phyloP scores from a whole-genome alignment of 352 stramenopile species.

The Phytophthora cajani region DNA sequence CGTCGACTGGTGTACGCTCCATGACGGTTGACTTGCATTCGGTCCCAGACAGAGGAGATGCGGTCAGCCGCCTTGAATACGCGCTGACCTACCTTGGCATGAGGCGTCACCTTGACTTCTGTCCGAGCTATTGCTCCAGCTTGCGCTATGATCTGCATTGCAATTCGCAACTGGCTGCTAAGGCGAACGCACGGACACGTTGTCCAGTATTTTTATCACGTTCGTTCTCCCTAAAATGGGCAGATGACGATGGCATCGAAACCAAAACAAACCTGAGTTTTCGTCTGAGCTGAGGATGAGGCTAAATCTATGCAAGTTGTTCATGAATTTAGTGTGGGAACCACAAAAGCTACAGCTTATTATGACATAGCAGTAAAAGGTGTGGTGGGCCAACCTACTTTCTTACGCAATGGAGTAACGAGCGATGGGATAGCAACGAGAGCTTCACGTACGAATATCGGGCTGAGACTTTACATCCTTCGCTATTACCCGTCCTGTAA shows the following conservation, averaged over 20 bases:
- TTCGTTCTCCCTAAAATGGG: background rate
- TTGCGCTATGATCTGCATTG: background rate
- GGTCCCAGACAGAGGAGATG: slow-evolving; percentile 8
- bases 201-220: background rate
- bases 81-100: background rate
- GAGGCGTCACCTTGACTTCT: background rate
- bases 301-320: background rate
- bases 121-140: background rate
- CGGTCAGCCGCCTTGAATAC: background rate
- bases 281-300: background rate
- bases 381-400: too few relatives aligned
- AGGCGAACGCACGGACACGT: background rate
- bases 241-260: background rate
- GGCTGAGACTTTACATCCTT: too few relatives aligned
- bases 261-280: background rate
- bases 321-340: too few relatives aligned
- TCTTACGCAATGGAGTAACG: too few relatives aligned
- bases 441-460: too few relatives aligned
- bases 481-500: too few relatives aligned
- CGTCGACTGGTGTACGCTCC: slow-evolving; percentile 15
- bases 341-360: too few relatives aligned
- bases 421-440: too few relatives aligned
- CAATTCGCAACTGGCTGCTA: background rate
- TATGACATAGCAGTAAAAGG: too few relatives aligned
- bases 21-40: slow-evolving; percentile 16